Evolutionary conservation across 306 rosid genomes (phyloP), one percentile per base, ranked within the genome.

Genomic region (Astragalus glycyphyllos): DNA sequence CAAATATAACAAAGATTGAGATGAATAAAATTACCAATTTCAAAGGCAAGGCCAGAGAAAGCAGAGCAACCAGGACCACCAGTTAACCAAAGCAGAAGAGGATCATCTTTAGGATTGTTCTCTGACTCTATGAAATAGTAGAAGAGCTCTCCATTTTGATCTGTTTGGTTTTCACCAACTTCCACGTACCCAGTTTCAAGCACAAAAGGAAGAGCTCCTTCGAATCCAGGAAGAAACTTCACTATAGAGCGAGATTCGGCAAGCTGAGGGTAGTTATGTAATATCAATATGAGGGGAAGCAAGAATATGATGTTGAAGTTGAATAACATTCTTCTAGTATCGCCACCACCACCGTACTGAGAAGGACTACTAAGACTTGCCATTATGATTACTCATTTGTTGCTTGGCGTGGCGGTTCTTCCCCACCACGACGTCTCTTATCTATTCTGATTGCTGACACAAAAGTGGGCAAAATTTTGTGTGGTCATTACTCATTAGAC

Each of bases 41-140:
- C 70, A 46, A 65, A 65, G 13, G 26, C 26, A 46, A 65, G 70
- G 1, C 57, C 29, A 6, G 44, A n/a, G 0, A 65, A 13, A 0
- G 14, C 41, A 48, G 70, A 65, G 70, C 70, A 65, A 46, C 44
- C 57, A 65, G 70, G 70, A 8, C 70, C 57, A 13, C 70, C 70
- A 0, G 44, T 46, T 2, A 65, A n/a, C 70, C 70, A 65, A 29
- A 65, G 70, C 42, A 65, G 0, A 26, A 65, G 70, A 65, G 70
- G 70, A 29, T 65, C 70, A 3, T 65, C 31, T 11, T 29, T 46
- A 26, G 70, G 57, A 29, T 65, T 46, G 0, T 65, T 65, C 3
- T 65, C 57, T 0, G 70, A 65, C 5, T 65, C 57, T 7, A 65
- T 29, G 7, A 65, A 65, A 5, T 29, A 65, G 23, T 65, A 65